Evolutionary conservation across 2,329 filamentous ascomycete genomes (phyloP).

Genomic region (Aspergillus fumigatiaffinis): DNA sequence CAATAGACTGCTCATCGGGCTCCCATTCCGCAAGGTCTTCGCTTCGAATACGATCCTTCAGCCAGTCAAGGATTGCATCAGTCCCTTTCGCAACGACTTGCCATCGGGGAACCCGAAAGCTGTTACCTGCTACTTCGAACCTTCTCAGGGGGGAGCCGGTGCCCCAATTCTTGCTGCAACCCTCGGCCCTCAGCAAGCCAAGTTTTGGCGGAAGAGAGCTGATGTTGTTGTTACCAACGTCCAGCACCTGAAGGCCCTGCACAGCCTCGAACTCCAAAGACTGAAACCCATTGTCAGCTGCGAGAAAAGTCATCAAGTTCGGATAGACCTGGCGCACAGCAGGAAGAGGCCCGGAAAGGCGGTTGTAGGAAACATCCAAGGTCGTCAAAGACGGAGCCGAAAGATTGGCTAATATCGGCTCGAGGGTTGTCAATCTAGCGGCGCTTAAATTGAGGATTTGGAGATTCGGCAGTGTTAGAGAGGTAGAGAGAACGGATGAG

Average conservation of each 20-base stretch:
- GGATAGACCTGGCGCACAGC: conserved; percentile 65
- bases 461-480: conserved; percentile 67
- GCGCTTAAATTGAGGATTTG: conserved; percentile 71
- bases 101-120: conserved; percentile 81
- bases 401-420: conserved; percentile 62
- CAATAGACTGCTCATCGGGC: conserved; percentile 17
- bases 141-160: conserved; percentile 54
- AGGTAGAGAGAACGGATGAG: conserved; percentile 61
- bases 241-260: conserved; percentile 68
- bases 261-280: conserved; percentile 71
- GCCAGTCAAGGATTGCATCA: conserved; percentile 75
- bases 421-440: conserved; percentile 69
- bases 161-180: conserved; percentile 32
- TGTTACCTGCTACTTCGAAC: conserved; percentile 78
- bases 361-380: conserved; percentile 78
- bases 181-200: conserved; percentile 66
- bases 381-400: conserved; percentile 71
- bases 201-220: conserved; percentile 74
- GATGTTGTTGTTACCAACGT: conserved; percentile 83
- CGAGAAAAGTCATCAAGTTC: conserved; percentile 64
- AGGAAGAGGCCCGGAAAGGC: conserved; percentile 66
- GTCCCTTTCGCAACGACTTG: conserved; percentile 83
- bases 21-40: conserved; percentile 39
- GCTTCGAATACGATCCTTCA: conserved; percentile 69
- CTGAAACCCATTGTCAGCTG: conserved; percentile 73